Evolutionary conservation across 495 filamentous ascomycete genomes (phyloP), one percentile per base, ranked within the genome.

Genomic region (Tuber calosporum): DNA sequence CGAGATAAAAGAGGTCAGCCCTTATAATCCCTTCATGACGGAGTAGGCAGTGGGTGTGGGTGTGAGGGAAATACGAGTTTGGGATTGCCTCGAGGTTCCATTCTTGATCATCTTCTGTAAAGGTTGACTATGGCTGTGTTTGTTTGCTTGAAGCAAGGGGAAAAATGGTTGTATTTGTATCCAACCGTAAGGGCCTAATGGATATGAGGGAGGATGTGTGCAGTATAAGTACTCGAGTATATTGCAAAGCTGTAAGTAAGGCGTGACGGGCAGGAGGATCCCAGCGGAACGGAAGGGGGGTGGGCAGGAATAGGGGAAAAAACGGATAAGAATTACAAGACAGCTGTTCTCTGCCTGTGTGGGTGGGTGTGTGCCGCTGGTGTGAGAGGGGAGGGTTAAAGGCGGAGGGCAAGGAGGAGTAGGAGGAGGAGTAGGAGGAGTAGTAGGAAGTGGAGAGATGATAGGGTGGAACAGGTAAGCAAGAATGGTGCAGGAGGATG

Each of bases 71-170:
- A 37, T 53, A 73, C 76, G 67, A 78, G 58, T 34, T 74, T 71
- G 67, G 73, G 67, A 67, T 78, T 76, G 69, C 76, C 76, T 42
- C 68, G 72, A 39, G 76, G 72, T 43, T 78, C 76, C 76, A 78
- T 78, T 78, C 58, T 77, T 48, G 40, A 76, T 74, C 75, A 77
- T 77, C 69, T 67, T 77, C 69, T 77, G 75, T 69, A 39, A 40
- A 73, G 58, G 36, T 26, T 42, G 26, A 0, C 48, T 68, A 34
- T 26, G 39, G 48, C 22, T 38, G 26, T 68, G 34, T 7, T 72
- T 40, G 20, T 72, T 66, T 43, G 70, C 70, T 30, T 22, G 37
- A 17, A 34, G 17, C 67, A 40, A 36, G 62, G 62, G 38, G 36
- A 22, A 34, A 39, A 43, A 40, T 30, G 68, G 37, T 30, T 15